Evolutionary conservation across 2,329 filamentous ascomycete genomes (phyloP).

Genomic region (Colletotrichum lupini): DNA sequence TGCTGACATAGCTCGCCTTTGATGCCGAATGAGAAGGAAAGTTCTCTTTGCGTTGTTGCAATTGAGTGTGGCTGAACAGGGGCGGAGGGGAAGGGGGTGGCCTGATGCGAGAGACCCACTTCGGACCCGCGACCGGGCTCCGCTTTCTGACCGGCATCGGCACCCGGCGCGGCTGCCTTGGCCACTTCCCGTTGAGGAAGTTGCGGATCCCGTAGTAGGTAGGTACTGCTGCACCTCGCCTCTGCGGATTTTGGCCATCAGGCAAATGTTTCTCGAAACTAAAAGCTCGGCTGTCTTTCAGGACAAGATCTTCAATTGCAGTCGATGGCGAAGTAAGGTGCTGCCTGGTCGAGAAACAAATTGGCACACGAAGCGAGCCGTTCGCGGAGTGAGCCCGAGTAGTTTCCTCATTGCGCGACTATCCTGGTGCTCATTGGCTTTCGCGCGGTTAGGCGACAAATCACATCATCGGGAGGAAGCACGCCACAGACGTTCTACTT

Average conservation of each 20-base stretch:
- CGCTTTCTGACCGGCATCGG: not conserved
- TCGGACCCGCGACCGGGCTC: not conserved
- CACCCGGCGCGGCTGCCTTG: not conserved
- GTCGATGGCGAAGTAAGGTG: not conserved
- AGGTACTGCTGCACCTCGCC: not conserved
- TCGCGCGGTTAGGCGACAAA: not conserved
- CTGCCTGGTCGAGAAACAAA: not conserved
- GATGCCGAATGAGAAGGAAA: too few species aligned
- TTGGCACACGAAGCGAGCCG: not conserved
- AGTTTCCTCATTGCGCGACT: not conserved
- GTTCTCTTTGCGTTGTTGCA: not conserved
- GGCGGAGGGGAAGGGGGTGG: not conserved
- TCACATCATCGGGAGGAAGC: not conserved
- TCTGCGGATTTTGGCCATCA: not conserved
- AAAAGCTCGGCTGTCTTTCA: not conserved
- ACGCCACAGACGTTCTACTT: too few species aligned
- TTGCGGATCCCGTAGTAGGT: not conserved
- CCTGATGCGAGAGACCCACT: not conserved
- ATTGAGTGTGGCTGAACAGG: not conserved
- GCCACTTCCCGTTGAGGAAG: not conserved
- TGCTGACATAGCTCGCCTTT: too few species aligned
- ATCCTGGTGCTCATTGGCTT: not conserved
- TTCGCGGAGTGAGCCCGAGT: not conserved
- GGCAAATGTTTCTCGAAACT: not conserved
- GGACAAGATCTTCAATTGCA: not conserved